Evolutionary conservation across 345 rosid genomes (phyloP).

Genomic region (Combretum micranthum): DNA sequence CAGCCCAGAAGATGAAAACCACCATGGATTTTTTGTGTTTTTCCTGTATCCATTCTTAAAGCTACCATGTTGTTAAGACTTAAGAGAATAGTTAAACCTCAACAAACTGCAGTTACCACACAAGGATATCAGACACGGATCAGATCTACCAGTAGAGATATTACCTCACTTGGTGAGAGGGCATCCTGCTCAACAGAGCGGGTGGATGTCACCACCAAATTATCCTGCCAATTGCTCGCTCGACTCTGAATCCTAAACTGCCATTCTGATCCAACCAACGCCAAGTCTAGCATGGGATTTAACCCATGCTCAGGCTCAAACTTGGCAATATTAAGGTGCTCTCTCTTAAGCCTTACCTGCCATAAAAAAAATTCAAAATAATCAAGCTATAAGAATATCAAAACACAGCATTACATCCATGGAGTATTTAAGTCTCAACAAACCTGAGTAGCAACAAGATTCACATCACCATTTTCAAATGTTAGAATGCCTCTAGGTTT

Average conservation of each 20-base stretch:
- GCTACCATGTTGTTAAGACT: no score
- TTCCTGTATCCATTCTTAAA: no score
- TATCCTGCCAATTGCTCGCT: constrained; percentile 97
- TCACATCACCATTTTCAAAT: constrained; percentile 96
- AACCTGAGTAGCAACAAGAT: constrained; percentile 95
- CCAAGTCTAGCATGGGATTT: constrained; percentile 90
- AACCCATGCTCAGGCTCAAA: constrained; percentile 91
- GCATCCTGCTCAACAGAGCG: constrained; percentile 94
- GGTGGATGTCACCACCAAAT: constrained; percentile 83
- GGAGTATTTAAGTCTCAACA: no score
- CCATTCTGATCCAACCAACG: constrained; percentile 98
- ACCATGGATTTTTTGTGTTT: no score
- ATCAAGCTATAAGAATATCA: constrained; percentile 8
- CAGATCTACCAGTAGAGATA: no score
- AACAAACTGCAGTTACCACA: no score
- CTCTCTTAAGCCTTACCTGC: constrained; percentile 92
- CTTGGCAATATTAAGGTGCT: constrained; percentile 86
- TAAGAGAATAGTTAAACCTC: no score
- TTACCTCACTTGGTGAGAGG: constrained; percentile 91
- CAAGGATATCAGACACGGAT: no score
- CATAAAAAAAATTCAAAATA: constrained; percentile 12
- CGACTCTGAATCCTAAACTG: constrained; percentile 95
- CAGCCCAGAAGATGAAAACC: no score
- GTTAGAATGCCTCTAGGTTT: constrained; percentile 87
- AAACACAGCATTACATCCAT: not conserved